These are phyloP conservation scores for Vitis cinerea DNA, from an alignment of 164 flowering plant genomes.

Conservation along the genomic window DNA sequence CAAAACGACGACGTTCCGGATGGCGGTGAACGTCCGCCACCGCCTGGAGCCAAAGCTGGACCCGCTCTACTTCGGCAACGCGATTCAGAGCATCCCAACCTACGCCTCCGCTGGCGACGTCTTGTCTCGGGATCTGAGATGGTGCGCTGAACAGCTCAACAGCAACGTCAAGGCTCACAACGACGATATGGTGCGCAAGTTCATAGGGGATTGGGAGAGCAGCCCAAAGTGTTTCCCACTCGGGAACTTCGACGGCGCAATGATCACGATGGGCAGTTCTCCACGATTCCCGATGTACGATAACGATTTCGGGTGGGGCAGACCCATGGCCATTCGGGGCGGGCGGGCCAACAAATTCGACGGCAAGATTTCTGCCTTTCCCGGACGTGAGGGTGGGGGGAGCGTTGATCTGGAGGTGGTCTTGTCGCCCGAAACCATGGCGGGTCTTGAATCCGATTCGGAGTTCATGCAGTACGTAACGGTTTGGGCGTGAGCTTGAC, in stretches of 20 bases:
- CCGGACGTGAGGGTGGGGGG: slow-evolving; percentile 85
- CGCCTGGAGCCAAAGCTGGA: slow-evolving; percentile 51
- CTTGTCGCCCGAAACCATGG: slow-evolving; percentile 77
- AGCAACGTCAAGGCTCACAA: slow-evolving; percentile 51
- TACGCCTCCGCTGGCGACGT: slow-evolving; percentile 59
- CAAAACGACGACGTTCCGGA: slow-evolving; percentile 53
- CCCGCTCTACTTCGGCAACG: slow-evolving; percentile 59
- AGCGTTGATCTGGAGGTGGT: slow-evolving; percentile 86
- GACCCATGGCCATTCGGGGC: slow-evolving; percentile 76
- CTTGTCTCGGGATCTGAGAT: slow-evolving; percentile 37
- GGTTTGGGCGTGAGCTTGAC: not conserved
- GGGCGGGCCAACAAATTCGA: slow-evolving; percentile 83
- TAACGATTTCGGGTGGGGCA: slow-evolving; percentile 92
- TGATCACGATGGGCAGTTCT: slow-evolving; percentile 84
- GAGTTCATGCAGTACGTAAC: slow-evolving; percentile 45
- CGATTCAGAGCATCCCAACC: slow-evolving; percentile 73
- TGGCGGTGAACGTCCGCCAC: slow-evolving; percentile 61
- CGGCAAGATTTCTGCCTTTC: slow-evolving; percentile 90
- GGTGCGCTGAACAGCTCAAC: slow-evolving; percentile 69
- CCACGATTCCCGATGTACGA: slow-evolving; percentile 89
- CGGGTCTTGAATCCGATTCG: slow-evolving; percentile 48
- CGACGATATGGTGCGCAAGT: slow-evolving; percentile 40
- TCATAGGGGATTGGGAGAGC: slow-evolving; percentile 65
- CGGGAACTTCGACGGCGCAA: slow-evolving; percentile 72
- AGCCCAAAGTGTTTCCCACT: slow-evolving; percentile 69